A percentile compares a stretch with the other conserved stretches of the same genome.
Evolutionary conservation across 768 basidiomycete genomes (phyloP).

Genomic region (Boletus sensibilis): DNA sequence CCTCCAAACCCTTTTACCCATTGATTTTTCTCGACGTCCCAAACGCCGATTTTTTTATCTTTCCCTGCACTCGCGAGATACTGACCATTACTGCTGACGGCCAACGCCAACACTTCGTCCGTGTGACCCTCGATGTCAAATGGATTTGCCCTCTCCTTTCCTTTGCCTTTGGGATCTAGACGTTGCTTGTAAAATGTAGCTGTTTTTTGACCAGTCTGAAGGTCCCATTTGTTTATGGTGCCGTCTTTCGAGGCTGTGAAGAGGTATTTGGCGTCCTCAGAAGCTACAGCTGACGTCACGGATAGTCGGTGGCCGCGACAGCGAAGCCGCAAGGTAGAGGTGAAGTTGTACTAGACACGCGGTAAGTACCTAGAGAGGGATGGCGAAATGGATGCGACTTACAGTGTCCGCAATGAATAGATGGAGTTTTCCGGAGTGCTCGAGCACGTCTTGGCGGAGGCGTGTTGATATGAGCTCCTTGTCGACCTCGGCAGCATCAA

Average conservation of each 20-base stretch:
- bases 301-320: constrained; percentile 75
- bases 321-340: constrained; percentile 44
- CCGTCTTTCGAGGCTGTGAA: constrained; percentile 93
- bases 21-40: constrained; percentile 72
- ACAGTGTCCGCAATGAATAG: constrained; percentile 75
- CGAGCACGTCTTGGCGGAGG: constrained; percentile 87
- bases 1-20: constrained; percentile 86
- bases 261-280: constrained; percentile 69
- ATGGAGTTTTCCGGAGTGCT: constrained; percentile 86
- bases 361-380: background rate
- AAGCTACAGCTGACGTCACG: constrained; percentile 78
- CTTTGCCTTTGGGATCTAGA: constrained; percentile 47
- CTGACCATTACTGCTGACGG: constrained; percentile 81
- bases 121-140: constrained; percentile 69
- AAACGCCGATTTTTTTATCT: constrained; percentile 80
- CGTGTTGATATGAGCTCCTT: constrained; percentile 87
- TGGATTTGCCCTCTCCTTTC: constrained; percentile 54
- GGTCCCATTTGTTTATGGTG: constrained; percentile 81
- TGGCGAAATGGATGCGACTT: constrained; percentile 24
- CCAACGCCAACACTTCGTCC: constrained; percentile 81
- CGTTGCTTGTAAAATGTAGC: constrained; percentile 61
- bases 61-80: constrained; percentile 85
- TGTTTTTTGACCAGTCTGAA: constrained; percentile 59
- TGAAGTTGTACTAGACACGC: constrained; percentile 54
- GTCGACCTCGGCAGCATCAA: constrained; percentile 95